A percentile compares a stretch with the other conserved stretches of the same genome.
phyloP scores from a whole-genome alignment of 2,329 filamentous ascomycete species.

The Phaeosphaeria sp. region DNA sequence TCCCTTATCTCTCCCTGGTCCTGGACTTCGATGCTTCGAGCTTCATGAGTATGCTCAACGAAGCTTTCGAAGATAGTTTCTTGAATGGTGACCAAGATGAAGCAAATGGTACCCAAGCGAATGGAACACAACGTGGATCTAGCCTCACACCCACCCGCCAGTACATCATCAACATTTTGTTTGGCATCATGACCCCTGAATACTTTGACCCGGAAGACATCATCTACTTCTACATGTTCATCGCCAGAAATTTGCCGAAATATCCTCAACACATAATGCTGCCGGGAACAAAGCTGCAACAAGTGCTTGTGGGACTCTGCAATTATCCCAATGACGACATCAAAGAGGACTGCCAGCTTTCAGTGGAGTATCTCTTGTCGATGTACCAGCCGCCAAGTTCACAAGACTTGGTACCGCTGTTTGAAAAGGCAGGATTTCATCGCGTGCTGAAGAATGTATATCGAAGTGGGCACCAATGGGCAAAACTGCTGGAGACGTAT shows the following conservation, averaged over 20 bases:
- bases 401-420: slow-evolving; percentile 74
- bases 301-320: slow-evolving; percentile 82
- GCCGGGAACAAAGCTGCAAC: slow-evolving; percentile 82
- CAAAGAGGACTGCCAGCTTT: slow-evolving; percentile 94
- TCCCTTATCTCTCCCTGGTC: slow-evolving; percentile 83
- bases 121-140: slow-evolving; percentile 56
- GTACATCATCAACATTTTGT: slow-evolving; percentile 87
- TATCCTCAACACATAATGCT: slow-evolving; percentile 95
- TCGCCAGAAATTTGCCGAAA: slow-evolving; percentile 93
- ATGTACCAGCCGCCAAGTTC: slow-evolving; percentile 90
- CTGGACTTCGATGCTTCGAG: slow-evolving; percentile 89
- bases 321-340: slow-evolving; percentile 81
- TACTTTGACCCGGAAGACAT: slow-evolving; percentile 82
- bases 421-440: slow-evolving; percentile 83
- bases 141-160: slow-evolving; percentile 74
- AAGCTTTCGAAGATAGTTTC: slow-evolving; percentile 95
- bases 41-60: slow-evolving; percentile 93
- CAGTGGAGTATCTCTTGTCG: slow-evolving; percentile 91
- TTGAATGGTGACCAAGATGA: slow-evolving; percentile 80
- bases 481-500: slow-evolving; percentile 78
- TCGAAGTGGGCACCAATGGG: slow-evolving; percentile 78
- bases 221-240: slow-evolving; percentile 98
- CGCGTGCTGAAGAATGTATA: slow-evolving; percentile 92
- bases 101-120: slow-evolving; percentile 58
- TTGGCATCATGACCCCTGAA: slow-evolving; percentile 83